Conservation (phyloP, 2,329 filamentous ascomycete genomes). For the Phyllosticta paracitricarpa region DNA sequence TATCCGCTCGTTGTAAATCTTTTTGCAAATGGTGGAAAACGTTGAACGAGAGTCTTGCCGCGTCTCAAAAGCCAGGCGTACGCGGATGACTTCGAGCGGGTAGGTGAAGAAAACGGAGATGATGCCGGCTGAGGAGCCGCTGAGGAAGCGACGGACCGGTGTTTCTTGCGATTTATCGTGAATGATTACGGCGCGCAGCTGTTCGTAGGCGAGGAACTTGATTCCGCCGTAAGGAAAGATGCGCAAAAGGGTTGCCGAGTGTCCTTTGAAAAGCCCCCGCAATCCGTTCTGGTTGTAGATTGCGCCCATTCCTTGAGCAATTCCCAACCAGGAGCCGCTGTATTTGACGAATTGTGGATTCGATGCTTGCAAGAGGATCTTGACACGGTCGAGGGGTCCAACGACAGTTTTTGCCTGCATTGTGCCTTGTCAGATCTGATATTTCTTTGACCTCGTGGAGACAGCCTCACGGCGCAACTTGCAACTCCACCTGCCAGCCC, state of each 20-base stretch:
- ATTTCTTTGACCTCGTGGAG: background rate
- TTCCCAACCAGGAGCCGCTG: slow-evolving; percentile 76
- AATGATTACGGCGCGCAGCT: slow-evolving; percentile 76
- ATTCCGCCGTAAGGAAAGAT: slow-evolving; percentile 97
- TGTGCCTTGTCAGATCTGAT: background rate
- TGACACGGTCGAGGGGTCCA: slow-evolving; percentile 90
- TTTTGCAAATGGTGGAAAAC: slow-evolving; percentile 64
- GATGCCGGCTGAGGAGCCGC: slow-evolving; percentile 68
- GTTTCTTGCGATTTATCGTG: slow-evolving; percentile 66
- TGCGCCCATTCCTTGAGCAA: slow-evolving; percentile 70
- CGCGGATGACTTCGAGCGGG: slow-evolving; percentile 83
- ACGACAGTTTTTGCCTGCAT: slow-evolving; percentile 85
- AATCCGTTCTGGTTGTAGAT: slow-evolving; percentile 70
- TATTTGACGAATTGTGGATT: slow-evolving; percentile 94
- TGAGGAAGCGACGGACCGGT: slow-evolving; percentile 60
- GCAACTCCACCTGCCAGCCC: slow-evolving; percentile 82
- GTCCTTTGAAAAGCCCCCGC: slow-evolving; percentile 76
- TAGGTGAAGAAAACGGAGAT: slow-evolving; percentile 95
- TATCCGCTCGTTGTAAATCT: slow-evolving; percentile 73
- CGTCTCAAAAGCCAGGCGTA: slow-evolving; percentile 91
- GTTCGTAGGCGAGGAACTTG: slow-evolving; percentile 96
- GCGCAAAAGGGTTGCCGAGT: slow-evolving; percentile 84
- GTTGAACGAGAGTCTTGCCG: slow-evolving; percentile 61
- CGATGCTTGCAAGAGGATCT: slow-evolving; percentile 94
- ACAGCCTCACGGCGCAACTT: slow-evolving; percentile 69